Evolutionary conservation across 148 eudicot genomes (phyloP).

Genomic region (Rhododendron mucronatum): DNA sequence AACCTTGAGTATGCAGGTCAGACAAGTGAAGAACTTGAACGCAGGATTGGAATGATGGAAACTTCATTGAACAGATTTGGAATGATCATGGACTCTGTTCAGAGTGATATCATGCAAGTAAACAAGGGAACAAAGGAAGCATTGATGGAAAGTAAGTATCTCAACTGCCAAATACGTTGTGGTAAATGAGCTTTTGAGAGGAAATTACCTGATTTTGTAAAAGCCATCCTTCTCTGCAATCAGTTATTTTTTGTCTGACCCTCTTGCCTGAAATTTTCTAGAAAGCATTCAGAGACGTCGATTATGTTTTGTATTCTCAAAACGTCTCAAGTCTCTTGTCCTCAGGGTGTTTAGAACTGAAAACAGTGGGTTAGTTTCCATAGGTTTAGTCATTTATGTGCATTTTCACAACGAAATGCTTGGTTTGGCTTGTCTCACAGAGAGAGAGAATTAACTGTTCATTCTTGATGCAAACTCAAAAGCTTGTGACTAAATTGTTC

Average conservation of each 20-base stretch:
- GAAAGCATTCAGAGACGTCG: not conserved
- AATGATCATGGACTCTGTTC: slow-evolving; percentile 82
- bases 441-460: not conserved
- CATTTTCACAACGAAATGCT: not conserved
- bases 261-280: not conserved
- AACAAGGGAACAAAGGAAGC: slow-evolving; percentile 87
- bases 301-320: not conserved
- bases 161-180: not conserved
- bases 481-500: not conserved
- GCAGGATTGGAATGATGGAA: slow-evolving; percentile 62
- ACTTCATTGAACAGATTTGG: slow-evolving; percentile 75
- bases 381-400: not conserved
- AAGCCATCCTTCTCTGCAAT: not conserved
- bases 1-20: slow-evolving; percentile 46
- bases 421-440: not conserved
- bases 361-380: not conserved
- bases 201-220: slow-evolving; percentile 1
- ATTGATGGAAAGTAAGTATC: slow-evolving; percentile 60
- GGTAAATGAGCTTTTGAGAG: not conserved
- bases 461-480: slow-evolving; percentile 1
- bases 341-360: not conserved
- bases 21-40: slow-evolving; percentile 69
- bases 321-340: not conserved
- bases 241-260: not conserved
- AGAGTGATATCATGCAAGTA: slow-evolving; percentile 84